A percentile compares a stretch with the other conserved stretches of the same genome.
These are phyloP conservation scores for Mallotus nudiflorus DNA, from an alignment of 345 rosid genomes.

Conservation along the genomic window DNA sequence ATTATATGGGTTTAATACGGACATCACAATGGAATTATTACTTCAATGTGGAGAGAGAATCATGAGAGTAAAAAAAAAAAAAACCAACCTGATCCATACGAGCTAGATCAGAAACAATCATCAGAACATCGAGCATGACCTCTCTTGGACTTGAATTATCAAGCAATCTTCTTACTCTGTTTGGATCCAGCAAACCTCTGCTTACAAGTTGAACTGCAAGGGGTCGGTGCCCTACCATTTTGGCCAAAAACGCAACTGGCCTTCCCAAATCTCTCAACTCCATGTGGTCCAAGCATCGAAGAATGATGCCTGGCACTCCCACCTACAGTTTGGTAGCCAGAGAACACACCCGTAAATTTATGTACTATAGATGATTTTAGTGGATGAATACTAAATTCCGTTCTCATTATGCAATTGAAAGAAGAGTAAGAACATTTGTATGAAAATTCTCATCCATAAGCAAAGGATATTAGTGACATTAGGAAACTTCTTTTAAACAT, in stretches of 20 bases:
- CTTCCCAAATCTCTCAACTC: conserved; percentile 78
- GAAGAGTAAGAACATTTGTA: background rate
- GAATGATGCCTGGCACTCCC: conserved; percentile 65
- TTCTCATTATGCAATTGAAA: conserved; percentile 2
- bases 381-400: background rate
- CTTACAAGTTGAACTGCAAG: conserved; percentile 83
- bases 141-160: conserved; percentile 73
- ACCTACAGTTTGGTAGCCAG: conserved; percentile 45
- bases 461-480: background rate
- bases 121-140: conserved; percentile 74
- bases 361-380: background rate
- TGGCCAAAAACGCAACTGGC: conserved; percentile 90
- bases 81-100: conserved; percentile 89
- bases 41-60: background rate
- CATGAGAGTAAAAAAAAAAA: background rate
- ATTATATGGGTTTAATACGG: background rate
- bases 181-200: conserved; percentile 78
- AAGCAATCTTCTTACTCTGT: conserved; percentile 71
- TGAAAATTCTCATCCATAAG: background rate
- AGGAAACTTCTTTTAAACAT: background rate
- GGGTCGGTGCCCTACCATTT: conserved; percentile 73
- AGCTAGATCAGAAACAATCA: conserved; percentile 90
- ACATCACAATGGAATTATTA: background rate
- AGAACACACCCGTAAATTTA: conserved; percentile 8
- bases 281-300: conserved; percentile 79